Percentiles rank a stretch among this genome's conserved stretches.
These are phyloP conservation scores for Macrocystidia cucumis DNA, from an alignment of 1,284 basidiomycete genomes.

Conservation along the genomic window DNA sequence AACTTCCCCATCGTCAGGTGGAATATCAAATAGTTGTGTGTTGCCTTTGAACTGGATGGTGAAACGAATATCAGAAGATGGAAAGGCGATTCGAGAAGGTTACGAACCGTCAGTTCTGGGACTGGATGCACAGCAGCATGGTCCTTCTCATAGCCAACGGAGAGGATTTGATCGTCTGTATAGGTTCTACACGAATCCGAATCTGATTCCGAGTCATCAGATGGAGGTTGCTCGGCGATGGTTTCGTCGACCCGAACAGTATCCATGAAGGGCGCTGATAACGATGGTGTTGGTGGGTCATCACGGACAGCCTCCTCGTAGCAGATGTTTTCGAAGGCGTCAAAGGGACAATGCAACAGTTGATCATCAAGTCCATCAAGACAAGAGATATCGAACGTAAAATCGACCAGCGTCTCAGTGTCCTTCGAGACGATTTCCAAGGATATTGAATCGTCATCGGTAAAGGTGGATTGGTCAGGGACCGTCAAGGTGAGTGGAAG, in stretches of 20 bases:
- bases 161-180: slow-evolving; percentile 13
- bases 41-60: slow-evolving; percentile 11
- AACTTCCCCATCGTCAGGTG: slow-evolving; percentile 12
- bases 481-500: neutral
- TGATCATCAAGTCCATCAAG: slow-evolving; percentile 29
- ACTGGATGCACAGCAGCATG: neutral
- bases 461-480: no score
- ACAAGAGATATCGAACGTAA: slow-evolving; percentile 28
- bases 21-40: slow-evolving; percentile 9
- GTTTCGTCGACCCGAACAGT: slow-evolving; percentile 4
- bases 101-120: slow-evolving; percentile 7
- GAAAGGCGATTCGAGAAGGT: slow-evolving; percentile 7
- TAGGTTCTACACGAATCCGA: slow-evolving; percentile 18
- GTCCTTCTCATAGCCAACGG: slow-evolving; percentile 4
- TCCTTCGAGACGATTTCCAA: no score
- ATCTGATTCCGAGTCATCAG: slow-evolving; percentile 19
- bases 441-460: no score
- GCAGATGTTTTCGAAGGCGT: slow-evolving; percentile 26
- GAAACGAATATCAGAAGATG: slow-evolving; percentile 6
- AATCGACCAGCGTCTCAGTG: no score
- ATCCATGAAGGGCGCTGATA: slow-evolving; percentile 4
- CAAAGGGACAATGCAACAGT: slow-evolving; percentile 24
- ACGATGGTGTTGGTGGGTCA: slow-evolving; percentile 4
- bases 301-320: slow-evolving; percentile 19
- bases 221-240: slow-evolving; percentile 8